These are phyloP conservation scores for Phytopythium cucurbitacearum DNA, from an alignment of 352 stramenopile genomes.

Conservation along the genomic window DNA sequence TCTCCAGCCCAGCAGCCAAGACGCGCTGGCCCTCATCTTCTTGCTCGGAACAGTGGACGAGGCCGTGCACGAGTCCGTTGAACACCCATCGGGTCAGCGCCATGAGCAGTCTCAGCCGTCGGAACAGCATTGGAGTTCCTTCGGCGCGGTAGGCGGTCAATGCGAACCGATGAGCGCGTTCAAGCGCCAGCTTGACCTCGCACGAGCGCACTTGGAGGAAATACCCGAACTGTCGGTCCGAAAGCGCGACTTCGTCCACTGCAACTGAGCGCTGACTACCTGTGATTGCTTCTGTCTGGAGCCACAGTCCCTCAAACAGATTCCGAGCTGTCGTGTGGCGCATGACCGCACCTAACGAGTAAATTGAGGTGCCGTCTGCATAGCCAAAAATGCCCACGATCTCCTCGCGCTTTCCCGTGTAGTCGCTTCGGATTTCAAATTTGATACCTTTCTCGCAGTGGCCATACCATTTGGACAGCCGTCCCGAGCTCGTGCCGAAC, in stretches of 20 bases:
- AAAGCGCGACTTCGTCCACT: conserved; percentile 27
- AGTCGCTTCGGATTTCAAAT: conserved; percentile 64
- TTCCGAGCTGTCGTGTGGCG: conserved; percentile 64
- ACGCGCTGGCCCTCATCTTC: conserved; percentile 67
- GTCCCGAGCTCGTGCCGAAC: conserved; percentile 47
- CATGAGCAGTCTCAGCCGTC: conserved; percentile 52
- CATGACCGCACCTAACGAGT: conserved; percentile 61
- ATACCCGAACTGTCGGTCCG: conserved; percentile 73
- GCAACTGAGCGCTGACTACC: conserved; percentile 3
- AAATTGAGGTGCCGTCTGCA: conserved; percentile 55
- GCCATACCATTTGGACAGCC: conserved; percentile 77
- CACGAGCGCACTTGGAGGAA: conserved; percentile 77
- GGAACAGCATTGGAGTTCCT: conserved; percentile 17
- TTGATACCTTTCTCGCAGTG: conserved; percentile 61
- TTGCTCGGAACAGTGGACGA: conserved; percentile 50
- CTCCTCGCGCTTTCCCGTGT: conserved; percentile 43
- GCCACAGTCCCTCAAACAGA: conserved; percentile 78
- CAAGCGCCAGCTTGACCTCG: conserved; percentile 58
- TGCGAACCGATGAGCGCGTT: conserved; percentile 54
- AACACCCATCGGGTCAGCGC: conserved; percentile 63
- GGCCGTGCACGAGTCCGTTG: conserved; percentile 55
- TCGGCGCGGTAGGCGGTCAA: conserved; percentile 38
- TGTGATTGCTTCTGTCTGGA: conserved; percentile 18
- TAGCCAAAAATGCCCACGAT: conserved; percentile 70
- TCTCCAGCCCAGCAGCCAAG: conserved; percentile 56